phyloP scores from a whole-genome alignment of 495 filamentous ascomycete species.

The Arthonia radiata region DNA sequence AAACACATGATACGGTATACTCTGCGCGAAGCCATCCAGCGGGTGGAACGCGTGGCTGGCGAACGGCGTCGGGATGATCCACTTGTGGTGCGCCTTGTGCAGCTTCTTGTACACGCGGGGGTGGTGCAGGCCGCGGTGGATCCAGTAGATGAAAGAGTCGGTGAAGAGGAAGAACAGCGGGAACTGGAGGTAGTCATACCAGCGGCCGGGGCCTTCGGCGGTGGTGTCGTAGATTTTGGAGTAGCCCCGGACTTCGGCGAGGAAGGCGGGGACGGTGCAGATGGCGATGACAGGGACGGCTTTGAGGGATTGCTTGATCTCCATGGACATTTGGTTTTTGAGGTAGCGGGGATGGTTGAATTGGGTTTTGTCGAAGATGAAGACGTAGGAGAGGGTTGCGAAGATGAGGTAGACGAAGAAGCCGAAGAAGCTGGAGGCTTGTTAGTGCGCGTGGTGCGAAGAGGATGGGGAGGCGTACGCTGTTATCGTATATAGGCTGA shows the following conservation, averaged over 20 bases:
- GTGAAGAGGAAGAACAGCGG: conserved; percentile 83
- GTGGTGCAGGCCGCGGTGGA: conserved; percentile 76
- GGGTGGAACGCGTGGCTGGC: conserved; percentile 91
- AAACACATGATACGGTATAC: conserved; percentile 79
- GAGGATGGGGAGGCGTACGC: conserved; percentile 31
- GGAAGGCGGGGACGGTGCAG: conserved; percentile 61
- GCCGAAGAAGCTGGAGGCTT: conserved; percentile 49
- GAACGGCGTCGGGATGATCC: conserved; percentile 95
- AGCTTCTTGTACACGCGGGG: conserved; percentile 61
- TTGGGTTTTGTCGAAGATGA: conserved; percentile 83
- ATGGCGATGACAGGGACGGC: conserved; percentile 66
- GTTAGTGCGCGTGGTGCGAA: conserved; percentile 3
- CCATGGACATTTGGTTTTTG: conserved; percentile 71
- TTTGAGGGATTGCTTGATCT: conserved; percentile 53
- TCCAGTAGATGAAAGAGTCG: conserved; percentile 85
- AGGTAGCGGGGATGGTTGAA: conserved; percentile 85
- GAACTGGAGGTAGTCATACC: conserved; percentile 70
- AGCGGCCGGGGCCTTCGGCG: conserved; percentile 42
- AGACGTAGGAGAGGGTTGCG: conserved; percentile 62
- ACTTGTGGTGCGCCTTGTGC: conserved; percentile 97
- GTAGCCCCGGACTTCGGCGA: conserved; percentile 64
- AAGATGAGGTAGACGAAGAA: conserved; percentile 62
- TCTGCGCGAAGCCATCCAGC: conserved; percentile 78
- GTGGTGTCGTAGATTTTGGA: conserved; percentile 64
- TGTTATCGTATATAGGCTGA: conserved; percentile 60